Evolutionary conservation across 108 stramenopile species (phyloP), one percentile per base, ranked within the genome.

Genomic region (Discostella pseudostelligera): DNA sequence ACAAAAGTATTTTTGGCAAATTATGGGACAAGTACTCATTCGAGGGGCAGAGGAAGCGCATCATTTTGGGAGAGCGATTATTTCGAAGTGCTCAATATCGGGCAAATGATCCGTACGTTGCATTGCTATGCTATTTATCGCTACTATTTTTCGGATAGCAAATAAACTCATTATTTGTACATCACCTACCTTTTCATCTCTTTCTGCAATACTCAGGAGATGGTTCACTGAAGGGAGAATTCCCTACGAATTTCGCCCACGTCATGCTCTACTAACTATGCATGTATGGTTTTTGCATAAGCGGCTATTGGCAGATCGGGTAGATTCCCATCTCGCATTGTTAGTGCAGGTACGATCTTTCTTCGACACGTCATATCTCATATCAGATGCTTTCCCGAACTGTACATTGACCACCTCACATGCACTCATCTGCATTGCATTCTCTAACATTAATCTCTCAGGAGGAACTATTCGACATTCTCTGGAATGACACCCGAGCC

Each of bases 201-300:
- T n/a, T 24, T 26, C 21, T 51, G 0, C 22, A 28, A 46, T 12
- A 49, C 48, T 64, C 67, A 91, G 87, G 39, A 83, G 65, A 17
- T 89, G 91, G 91, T 89, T 83, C 56, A 84, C 85, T 39, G 82
- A 80, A 46, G 86, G 78, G 22, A 73, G 83, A 22, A 87, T 93
- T 69, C 74, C 75, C 29, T 76, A 79, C 21, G 86, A 89, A 39
- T 96, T 96, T 78, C 90, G 90, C 25, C 79, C 85, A 53, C 89
- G 82, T 19, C 95, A 96, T 63, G 87, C 90, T 11, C 50, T 96
- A 16, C 58, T 91, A 47, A 87, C 90, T 20, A 83, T 93, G 87
- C 95, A 96, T 66, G 69, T 96, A 65, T 96, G 95, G 95, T 88
- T 96, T 51, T 58, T 96, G 4, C 95, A 96, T 70, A 84, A 83